Evolutionary conservation across 2,329 filamentous ascomycete genomes (phyloP).

Genomic region (Neopestalotiopsis clavispora): DNA sequence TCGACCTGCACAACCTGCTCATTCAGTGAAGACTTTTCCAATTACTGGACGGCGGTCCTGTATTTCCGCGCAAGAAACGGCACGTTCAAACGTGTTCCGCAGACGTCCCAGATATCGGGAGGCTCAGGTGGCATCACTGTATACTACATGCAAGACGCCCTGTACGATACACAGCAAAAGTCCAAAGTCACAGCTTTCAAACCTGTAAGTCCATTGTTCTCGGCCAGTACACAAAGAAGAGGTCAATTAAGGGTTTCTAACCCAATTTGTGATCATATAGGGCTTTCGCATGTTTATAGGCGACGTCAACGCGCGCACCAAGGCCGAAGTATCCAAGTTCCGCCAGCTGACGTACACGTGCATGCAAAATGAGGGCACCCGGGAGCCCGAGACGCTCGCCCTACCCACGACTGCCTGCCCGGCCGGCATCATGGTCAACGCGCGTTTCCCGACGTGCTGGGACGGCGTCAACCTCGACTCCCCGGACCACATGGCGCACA

Average conservation of each 20-base stretch:
- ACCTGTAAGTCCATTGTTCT: constrained; percentile 31
- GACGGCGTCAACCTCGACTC: constrained; percentile 54
- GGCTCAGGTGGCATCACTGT: constrained; percentile 35
- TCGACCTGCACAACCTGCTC: constrained; percentile 35
- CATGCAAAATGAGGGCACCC: constrained; percentile 31
- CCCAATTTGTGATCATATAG: constrained; percentile 22
- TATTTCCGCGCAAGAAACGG: constrained; percentile 33
- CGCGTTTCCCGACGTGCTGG: constrained; percentile 63
- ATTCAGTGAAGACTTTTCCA: constrained; percentile 34
- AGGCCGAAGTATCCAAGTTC: constrained; percentile 35
- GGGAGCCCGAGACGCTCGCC: constrained; percentile 47
- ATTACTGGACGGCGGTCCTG: constrained; percentile 33
- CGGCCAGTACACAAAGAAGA: no score
- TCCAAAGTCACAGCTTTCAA: constrained; percentile 46
- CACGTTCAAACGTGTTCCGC: constrained; percentile 34
- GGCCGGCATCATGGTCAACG: constrained; percentile 52
- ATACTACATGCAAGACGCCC: constrained; percentile 33
- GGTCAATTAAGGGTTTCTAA: background rate
- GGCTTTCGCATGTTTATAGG: constrained; percentile 55
- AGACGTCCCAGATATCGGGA: constrained; percentile 30
- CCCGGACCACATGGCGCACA: constrained; percentile 53
- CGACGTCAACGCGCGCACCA: constrained; percentile 35
- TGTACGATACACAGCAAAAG: constrained; percentile 28
- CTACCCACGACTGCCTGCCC: constrained; percentile 57
- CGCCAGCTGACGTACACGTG: constrained; percentile 36